These are phyloP conservation scores for Avena eriantha DNA, from an alignment of 176 grass and related monocot genomes.

Conservation along the genomic window DNA sequence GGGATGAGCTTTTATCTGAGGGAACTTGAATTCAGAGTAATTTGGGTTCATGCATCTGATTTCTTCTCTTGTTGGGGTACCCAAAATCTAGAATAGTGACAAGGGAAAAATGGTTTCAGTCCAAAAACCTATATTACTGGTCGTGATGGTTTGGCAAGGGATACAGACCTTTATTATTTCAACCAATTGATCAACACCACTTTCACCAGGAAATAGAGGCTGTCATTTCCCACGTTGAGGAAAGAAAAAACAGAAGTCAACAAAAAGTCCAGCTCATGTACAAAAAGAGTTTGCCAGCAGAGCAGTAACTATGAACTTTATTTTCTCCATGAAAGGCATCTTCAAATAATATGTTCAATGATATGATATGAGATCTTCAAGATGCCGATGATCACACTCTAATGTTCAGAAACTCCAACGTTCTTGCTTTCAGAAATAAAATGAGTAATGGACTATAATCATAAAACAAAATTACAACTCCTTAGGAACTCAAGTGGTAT, in stretches of 20 bases:
- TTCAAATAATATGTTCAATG: neutral
- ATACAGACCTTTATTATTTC: constrained; percentile 94
- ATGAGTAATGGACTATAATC: neutral
- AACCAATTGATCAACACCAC: constrained; percentile 90
- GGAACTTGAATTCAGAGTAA: constrained; percentile 91
- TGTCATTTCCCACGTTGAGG: constrained; percentile 34
- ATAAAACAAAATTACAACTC: neutral
- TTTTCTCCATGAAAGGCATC: neutral
- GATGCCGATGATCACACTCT: neutral
- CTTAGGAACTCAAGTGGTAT: neutral
- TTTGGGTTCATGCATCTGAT: constrained; percentile 99
- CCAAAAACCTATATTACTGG: neutral
- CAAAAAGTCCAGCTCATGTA: neutral
- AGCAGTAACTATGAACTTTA: constrained; percentile 11
- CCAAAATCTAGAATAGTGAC: constrained; percentile 71
- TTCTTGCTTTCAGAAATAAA: constrained; percentile 14
- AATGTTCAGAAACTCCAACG: constrained; percentile 25
- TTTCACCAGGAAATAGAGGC: constrained; percentile 97
- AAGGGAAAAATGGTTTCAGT: constrained; percentile 27
- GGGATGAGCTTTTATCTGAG: constrained; percentile 97
- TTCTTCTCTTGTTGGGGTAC: constrained; percentile 95
- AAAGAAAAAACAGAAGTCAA: neutral
- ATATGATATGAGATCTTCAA: neutral
- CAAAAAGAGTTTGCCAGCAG: neutral
- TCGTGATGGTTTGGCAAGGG: constrained; percentile 17